Conservation (phyloP, 305 asterid species). For the Monarda citriodora region DNA sequence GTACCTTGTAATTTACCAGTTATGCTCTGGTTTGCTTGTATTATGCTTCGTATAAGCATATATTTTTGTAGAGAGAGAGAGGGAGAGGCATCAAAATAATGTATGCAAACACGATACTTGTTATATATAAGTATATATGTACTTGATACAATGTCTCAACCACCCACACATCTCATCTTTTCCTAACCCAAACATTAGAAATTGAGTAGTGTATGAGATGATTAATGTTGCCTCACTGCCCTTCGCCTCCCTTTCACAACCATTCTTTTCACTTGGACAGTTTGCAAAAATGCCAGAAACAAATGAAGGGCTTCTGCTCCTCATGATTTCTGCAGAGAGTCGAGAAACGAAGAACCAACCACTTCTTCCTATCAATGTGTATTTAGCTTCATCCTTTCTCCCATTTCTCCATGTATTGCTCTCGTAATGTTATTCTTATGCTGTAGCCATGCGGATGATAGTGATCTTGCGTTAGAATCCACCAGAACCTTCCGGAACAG, state of each 20-base stretch:
- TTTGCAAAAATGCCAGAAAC: constrained; percentile 3
- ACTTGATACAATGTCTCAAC: constrained; percentile 3
- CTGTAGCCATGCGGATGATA: background rate
- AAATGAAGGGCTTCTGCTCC: background rate
- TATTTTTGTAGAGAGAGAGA: background rate
- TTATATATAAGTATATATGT: background rate
- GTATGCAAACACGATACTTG: background rate
- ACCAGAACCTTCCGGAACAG: constrained; percentile 24
- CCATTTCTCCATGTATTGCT: background rate
- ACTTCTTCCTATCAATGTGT: no score
- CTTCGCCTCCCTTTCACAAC: background rate
- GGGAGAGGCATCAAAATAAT: background rate
- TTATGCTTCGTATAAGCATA: no score
- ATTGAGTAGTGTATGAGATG: background rate
- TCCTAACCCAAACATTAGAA: constrained; percentile 12
- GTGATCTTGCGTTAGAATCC: constrained; percentile 7
- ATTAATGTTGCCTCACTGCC: background rate
- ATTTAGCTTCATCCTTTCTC: background rate
- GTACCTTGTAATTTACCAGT: no score
- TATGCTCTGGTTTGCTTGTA: no score
- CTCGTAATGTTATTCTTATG: no score
- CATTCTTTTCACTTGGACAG: background rate
- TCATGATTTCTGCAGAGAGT: background rate
- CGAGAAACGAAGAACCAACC: constrained; percentile 2
- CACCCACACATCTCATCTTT: background rate